Evolutionary conservation across 2,329 filamentous ascomycete species (phyloP).

Genomic region (Talaromyces sp.): DNA sequence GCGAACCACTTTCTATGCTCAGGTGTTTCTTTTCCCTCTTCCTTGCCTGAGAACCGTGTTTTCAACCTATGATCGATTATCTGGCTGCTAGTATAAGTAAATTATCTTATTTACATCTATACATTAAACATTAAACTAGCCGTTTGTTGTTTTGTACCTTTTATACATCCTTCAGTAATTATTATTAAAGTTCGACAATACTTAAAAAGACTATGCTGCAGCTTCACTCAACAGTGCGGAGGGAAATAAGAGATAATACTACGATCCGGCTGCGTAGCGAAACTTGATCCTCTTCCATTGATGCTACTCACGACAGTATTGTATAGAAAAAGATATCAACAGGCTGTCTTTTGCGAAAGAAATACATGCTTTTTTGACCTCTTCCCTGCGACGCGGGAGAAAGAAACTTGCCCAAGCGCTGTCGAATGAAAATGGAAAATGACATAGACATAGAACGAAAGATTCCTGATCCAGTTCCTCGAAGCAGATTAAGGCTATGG

Average conservation of each 20-base stretch:
- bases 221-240: not conserved
- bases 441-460: not conserved
- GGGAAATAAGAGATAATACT: not conserved
- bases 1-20: not conserved
- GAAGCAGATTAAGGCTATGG: too few relatives aligned
- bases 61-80: not conserved
- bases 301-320: not conserved
- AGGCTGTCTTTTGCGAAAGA: not conserved
- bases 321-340: not conserved
- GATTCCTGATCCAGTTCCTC: not conserved
- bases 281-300: not conserved
- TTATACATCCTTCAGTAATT: not conserved
- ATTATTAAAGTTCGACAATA: not conserved
- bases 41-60: not conserved
- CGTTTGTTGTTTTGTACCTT: not conserved
- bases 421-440: not conserved
- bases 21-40: not conserved
- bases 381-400: not conserved
- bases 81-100: slow-evolving; percentile 11
- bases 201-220: not conserved
- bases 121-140: not conserved
- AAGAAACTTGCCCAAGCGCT: not conserved
- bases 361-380: not conserved
- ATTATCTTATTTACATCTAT: not conserved
- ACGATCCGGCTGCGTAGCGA: too few relatives aligned